These are phyloP conservation scores for Triticum monococcum DNA, from an alignment of 176 grass and related monocot genomes.

Conservation along the genomic window DNA sequence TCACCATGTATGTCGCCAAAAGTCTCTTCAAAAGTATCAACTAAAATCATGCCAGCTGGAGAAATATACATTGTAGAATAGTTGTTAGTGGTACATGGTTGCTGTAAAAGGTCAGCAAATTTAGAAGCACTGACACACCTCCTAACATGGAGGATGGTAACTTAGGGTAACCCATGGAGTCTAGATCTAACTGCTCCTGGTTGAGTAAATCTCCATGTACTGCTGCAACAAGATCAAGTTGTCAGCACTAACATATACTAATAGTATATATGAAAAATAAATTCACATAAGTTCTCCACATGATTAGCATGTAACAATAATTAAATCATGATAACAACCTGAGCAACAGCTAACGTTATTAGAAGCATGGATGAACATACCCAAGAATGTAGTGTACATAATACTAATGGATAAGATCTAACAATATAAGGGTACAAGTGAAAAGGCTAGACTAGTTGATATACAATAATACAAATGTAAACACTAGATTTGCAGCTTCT, in stretches of 20 bases:
- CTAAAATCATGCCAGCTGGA: constrained; percentile 14
- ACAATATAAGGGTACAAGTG: not conserved
- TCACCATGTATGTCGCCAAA: not conserved
- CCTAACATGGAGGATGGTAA: not conserved
- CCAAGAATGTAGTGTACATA: not conserved
- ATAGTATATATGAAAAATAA: not conserved
- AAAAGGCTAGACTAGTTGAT: not conserved
- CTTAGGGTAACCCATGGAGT: constrained; percentile 3
- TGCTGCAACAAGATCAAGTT: not conserved
- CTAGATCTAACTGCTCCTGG: not conserved
- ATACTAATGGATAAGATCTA: not conserved
- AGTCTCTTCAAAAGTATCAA: constrained; percentile 16
- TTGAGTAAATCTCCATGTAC: not conserved
- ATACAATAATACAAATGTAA: not conserved
- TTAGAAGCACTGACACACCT: not conserved
- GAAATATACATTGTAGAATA: not conserved
- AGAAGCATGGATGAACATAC: not conserved
- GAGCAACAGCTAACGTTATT: constrained; percentile 3
- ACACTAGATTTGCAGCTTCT: not conserved
- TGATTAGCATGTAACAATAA: not conserved
- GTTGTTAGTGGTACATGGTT: not conserved
- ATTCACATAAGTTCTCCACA: not conserved
- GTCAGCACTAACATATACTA: not conserved
- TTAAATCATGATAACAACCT: not conserved
- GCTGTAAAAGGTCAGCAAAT: not conserved